A percentile compares a stretch with the other conserved stretches of the same genome.
These are phyloP conservation scores for Monascus ruber DNA, from an alignment of 2,329 filamentous ascomycete species.

Conservation along the genomic window DNA sequence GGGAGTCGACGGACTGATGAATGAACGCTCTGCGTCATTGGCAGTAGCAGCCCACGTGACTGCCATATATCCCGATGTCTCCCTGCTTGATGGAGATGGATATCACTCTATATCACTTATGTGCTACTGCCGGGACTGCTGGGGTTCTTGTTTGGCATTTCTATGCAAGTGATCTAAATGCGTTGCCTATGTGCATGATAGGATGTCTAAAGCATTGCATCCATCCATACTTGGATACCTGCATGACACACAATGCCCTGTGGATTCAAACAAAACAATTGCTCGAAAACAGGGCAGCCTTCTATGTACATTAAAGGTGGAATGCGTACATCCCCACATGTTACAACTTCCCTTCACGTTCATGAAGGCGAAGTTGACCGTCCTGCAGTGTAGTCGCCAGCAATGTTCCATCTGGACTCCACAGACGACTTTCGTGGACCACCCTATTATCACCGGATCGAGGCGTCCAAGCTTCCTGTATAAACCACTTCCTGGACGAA, in stretches of 20 bases:
- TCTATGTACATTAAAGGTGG: no score
- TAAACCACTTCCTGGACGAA: slow-evolving; percentile 33
- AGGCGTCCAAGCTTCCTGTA: slow-evolving; percentile 39
- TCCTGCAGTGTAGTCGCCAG: slow-evolving; percentile 41
- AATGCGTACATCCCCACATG: no score
- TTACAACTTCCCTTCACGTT: slow-evolving; percentile 12
- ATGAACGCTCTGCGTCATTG: background rate
- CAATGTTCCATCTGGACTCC: slow-evolving; percentile 32
- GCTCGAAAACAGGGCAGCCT: no score
- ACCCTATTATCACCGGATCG: slow-evolving; percentile 35
- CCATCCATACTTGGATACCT: no score
- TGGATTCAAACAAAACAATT: no score
- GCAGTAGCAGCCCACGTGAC: background rate
- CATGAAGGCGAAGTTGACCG: slow-evolving; percentile 31
- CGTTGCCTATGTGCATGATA: background rate
- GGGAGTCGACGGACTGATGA: background rate
- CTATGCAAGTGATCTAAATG: background rate
- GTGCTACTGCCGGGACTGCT: no score
- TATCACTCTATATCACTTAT: no score
- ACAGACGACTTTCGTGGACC: slow-evolving; percentile 37
- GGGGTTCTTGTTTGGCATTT: no score
- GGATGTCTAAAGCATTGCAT: no score
- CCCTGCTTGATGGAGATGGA: no score
- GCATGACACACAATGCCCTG: no score
- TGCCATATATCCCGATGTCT: background rate